Evolutionary conservation across 2,329 filamentous ascomycete species (phyloP).

Genomic region (Mycosphaerella arachidis): DNA sequence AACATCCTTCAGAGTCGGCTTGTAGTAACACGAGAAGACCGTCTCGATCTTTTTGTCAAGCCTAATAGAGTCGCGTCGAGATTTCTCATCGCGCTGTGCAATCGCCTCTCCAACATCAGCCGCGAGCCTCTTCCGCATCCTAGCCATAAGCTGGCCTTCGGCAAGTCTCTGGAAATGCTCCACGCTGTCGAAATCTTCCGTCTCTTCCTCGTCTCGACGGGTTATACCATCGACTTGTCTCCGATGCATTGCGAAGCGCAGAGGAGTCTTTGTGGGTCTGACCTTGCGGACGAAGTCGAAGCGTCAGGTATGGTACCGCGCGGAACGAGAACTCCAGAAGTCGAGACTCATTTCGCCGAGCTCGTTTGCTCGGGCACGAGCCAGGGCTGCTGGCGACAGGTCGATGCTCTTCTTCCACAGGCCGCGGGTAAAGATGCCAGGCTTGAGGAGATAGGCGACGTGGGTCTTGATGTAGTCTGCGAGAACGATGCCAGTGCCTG

Average conservation of each 20-base stretch:
- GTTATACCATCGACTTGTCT: constrained; percentile 18
- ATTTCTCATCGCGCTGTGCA: background rate
- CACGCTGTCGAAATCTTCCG: constrained; percentile 36
- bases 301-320: constrained; percentile 38
- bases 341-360: constrained; percentile 42
- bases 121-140: constrained; percentile 15
- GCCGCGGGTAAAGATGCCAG: constrained; percentile 19
- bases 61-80: constrained; percentile 1
- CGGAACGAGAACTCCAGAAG: constrained; percentile 39
- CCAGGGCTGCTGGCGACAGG: constrained; percentile 31
- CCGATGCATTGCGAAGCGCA: constrained; percentile 40
- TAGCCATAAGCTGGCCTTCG: constrained; percentile 11
- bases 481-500: constrained; percentile 31
- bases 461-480: constrained; percentile 37
- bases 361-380: constrained; percentile 35
- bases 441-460: constrained; percentile 32
- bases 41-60: constrained; percentile 19
- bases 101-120: constrained; percentile 11
- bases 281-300: constrained; percentile 41
- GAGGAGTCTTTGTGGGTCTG: constrained; percentile 36
- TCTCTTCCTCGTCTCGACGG: constrained; percentile 36
- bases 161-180: constrained; percentile 18
- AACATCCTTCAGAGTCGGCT: constrained; percentile 10
- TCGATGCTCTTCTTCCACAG: constrained; percentile 38
- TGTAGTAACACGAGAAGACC: constrained; percentile 27